Base-by-base conservation (phyloP, 2,329 filamentous ascomycete species). In the Cladosporium phlei region DNA sequence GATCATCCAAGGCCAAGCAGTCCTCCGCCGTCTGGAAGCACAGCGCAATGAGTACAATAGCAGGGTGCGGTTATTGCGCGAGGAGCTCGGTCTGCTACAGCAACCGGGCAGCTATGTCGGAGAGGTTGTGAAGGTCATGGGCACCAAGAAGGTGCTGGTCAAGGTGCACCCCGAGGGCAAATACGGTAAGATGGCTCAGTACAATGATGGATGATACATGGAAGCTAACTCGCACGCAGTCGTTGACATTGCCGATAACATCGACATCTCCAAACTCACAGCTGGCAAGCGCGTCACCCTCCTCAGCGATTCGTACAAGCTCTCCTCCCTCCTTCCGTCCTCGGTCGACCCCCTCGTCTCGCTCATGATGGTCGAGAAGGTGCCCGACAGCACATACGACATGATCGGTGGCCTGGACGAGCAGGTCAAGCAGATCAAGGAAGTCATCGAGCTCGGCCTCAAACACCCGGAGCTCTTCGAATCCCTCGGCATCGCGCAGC, bases 311-410 rank as follows among this genome's bases (percentile, higher is more conserved):
- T 91, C 88, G 56, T 98, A 98, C 79, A 96, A 96, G 72, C 84
- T 98, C 61, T 93, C 97, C 67, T 96, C 96, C 76, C 94, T 97
- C 74, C 82, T 98, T 8, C 93, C 93, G 16, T 97, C 93, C 46
- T 98, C 93, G 16, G 93, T 98, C 65, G 93, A 98, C 65, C 93
- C 93, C 28, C 85, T 98, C 49, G 93, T 98, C 48, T 98, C 93
- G 27, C 86, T 98, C 67, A 98, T 98, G 93, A 98, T 98, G 93
- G 93, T 98, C 43, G 93, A 98, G 68, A 98, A 98, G 78, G 93
- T 98, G 12, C 93, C 93, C 12, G 93, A 98, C 76, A 96, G 89
- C 74, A 98, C 93, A 66, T 98, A 98, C 76, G 93, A 98, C 73
- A 98, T 98, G 93, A 98, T 98, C 68, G 93, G 93, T 72, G 93